Evolutionary conservation across 345 rosid genomes (phyloP), one percentile per base, ranked within the genome.

Genomic region (Toxicodendron radicans): DNA sequence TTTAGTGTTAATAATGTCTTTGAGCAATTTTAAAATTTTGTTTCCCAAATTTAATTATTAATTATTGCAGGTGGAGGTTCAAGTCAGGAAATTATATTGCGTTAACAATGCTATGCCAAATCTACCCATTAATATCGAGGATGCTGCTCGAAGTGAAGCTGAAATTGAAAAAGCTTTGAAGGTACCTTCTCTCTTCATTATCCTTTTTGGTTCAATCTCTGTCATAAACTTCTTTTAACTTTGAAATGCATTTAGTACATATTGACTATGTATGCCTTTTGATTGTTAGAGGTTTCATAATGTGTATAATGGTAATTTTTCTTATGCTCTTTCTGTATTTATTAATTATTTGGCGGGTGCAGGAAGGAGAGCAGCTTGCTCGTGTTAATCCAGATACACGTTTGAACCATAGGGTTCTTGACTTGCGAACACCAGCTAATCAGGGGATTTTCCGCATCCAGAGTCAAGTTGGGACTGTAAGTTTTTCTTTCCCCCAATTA

Each of bases 321-420:
- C 17, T 68, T 32, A 7, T 49, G 10, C 7, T 7, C 60, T 10
- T 53, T 68, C 30, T 56, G 10, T 45, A 5, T 46, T 10, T 74
- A 20, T 16, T 46, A 35, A 72, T 71, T 61, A 20, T 72, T 81
- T 75, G 27, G 27, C 35, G 20, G 56, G 24, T 78, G 27, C 85
- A 95, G 93, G 86, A 77, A 33, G 90, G 90, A 61, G 85, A 80
- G 45, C 83, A 83, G 54, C 85, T 87, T 66, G 92, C 80, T 65
- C 91, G 96, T 62, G 97, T 91, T 23, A 87, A 88, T 79, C 98
- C 90, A 82, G 96, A 93, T 59, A 93, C 93, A 5, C 91, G 99
- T 32, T 78, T 95, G 79, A 91, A 91, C 67, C 64, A 79, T 64
- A 85, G 94, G 70, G 90, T 87, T 81, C 76, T 95, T n/a, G 96